These are phyloP conservation scores for Daldinia bambusicola DNA, from an alignment of 495 filamentous ascomycete genomes.

Conservation along the genomic window DNA sequence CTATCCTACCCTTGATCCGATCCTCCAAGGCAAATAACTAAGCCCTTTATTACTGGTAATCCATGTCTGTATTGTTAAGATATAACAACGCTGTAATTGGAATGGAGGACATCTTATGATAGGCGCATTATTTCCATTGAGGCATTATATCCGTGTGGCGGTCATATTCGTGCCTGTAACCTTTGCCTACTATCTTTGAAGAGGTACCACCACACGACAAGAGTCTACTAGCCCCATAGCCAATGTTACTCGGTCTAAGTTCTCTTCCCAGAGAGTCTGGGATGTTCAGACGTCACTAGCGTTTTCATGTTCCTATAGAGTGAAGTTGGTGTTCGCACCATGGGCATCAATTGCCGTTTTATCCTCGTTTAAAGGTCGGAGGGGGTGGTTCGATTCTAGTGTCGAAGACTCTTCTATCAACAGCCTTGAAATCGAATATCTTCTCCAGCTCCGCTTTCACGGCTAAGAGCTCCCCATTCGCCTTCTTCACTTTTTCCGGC, in stretches of 20 bases:
- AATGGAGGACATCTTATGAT: too few species aligned
- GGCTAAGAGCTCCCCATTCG: constrained; percentile 48
- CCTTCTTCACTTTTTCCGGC: constrained; percentile 55
- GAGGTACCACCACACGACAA: too few species aligned
- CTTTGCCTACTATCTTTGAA: too few species aligned
- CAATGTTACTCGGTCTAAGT: neutral
- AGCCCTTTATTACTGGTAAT: too few species aligned
- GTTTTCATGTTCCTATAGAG: neutral
- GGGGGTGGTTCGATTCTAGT: constrained; percentile 46
- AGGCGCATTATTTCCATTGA: too few species aligned
- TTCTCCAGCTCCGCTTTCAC: constrained; percentile 51
- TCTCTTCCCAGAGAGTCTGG: neutral
- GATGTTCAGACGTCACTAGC: neutral
- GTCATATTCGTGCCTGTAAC: too few species aligned
- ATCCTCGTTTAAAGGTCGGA: constrained; percentile 30
- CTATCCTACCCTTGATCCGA: too few species aligned
- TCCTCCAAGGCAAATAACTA: too few species aligned
- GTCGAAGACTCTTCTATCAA: constrained; percentile 57
- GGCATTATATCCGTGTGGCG: too few species aligned
- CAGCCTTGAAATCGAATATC: constrained; percentile 56
- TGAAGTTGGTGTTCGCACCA: neutral
- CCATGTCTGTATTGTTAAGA: too few species aligned
- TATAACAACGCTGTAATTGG: too few species aligned
- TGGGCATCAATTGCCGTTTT: neutral
- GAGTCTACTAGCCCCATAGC: too few species aligned